Evolutionary conservation across 306 rosid genomes (phyloP).

Genomic region (Citrullus mucosospermus): DNA sequence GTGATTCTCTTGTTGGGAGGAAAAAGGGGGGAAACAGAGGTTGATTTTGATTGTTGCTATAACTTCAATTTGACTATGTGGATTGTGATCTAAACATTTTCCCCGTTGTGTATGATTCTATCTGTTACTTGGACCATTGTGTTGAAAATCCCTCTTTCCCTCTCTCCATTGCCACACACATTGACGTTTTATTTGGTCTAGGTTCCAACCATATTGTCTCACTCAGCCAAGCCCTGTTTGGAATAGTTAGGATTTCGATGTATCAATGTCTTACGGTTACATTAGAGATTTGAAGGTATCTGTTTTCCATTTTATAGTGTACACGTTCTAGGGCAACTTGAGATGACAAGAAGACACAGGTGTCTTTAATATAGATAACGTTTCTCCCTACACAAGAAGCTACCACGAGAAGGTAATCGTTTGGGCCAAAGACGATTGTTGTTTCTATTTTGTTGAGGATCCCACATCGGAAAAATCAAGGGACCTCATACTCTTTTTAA

Average conservation of each 20-base stretch:
- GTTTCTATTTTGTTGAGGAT: too few relatives aligned
- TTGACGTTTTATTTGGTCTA: too few relatives aligned
- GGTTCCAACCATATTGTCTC: too few relatives aligned
- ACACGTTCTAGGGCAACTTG: not conserved
- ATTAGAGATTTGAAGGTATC: not conserved
- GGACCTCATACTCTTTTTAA: too few relatives aligned
- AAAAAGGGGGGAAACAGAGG: not conserved
- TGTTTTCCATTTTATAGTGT: not conserved
- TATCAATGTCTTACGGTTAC: too few relatives aligned
- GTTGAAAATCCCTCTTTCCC: not conserved
- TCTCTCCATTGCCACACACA: not conserved
- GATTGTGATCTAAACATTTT: not conserved
- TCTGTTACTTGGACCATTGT: not conserved
- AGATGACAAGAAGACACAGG: not conserved
- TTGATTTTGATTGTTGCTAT: slow-evolving; percentile 3
- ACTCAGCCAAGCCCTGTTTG: too few relatives aligned
- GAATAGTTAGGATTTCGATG: not conserved
- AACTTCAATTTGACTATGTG: not conserved
- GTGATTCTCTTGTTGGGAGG: not conserved
- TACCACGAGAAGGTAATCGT: not conserved
- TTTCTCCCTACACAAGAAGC: not conserved
- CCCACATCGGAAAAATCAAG: too few relatives aligned
- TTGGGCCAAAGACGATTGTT: not conserved
- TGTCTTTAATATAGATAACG: not conserved
- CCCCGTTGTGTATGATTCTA: slow-evolving; percentile 1